These are phyloP conservation scores for Sporothrix schenckii DNA, from an alignment of 2,329 filamentous ascomycete species.

Conservation along the genomic window DNA sequence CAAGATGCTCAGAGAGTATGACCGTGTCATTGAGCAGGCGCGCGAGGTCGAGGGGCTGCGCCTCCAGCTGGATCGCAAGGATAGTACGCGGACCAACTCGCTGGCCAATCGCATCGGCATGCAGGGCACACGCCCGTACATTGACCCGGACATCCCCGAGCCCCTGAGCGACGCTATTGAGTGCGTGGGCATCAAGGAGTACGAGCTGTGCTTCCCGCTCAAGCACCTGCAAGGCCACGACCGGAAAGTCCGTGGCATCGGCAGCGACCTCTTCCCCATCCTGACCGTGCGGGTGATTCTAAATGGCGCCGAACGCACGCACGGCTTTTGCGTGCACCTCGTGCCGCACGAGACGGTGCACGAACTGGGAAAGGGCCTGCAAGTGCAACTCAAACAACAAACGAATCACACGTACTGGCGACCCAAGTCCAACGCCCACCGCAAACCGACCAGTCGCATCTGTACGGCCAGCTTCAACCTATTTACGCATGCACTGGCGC, in stretches of 20 bases:
- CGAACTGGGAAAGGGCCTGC: conserved; percentile 18
- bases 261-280: conserved; percentile 32
- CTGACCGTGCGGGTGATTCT: conserved; percentile 37
- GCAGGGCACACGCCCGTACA: conserved; percentile 30
- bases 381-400: conserved; percentile 26
- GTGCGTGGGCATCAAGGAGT: conserved; percentile 33
- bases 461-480: conserved; percentile 36
- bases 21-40: conserved; percentile 32
- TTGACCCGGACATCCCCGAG: conserved; percentile 34
- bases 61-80: conserved; percentile 31
- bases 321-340: conserved; percentile 39
- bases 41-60: conserved; percentile 34
- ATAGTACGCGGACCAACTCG: conserved; percentile 25
- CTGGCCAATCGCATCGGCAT: conserved; percentile 34
- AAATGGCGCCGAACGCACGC: neutral
- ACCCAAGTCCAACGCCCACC: neutral
- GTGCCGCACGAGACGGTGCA: conserved; percentile 32
- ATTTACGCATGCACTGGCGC: conserved; percentile 37
- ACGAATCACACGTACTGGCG: conserved; percentile 26
- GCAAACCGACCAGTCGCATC: conserved; percentile 27
- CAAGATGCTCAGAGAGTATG: conserved; percentile 34
- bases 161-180: conserved; percentile 36
- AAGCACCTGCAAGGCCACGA: conserved; percentile 34
- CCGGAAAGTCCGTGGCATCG: conserved; percentile 35
- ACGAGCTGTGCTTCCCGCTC: conserved; percentile 39